Base-by-base conservation (phyloP, 352 stramenopile genomes). In the Phytopythium kandeliae region DNA sequence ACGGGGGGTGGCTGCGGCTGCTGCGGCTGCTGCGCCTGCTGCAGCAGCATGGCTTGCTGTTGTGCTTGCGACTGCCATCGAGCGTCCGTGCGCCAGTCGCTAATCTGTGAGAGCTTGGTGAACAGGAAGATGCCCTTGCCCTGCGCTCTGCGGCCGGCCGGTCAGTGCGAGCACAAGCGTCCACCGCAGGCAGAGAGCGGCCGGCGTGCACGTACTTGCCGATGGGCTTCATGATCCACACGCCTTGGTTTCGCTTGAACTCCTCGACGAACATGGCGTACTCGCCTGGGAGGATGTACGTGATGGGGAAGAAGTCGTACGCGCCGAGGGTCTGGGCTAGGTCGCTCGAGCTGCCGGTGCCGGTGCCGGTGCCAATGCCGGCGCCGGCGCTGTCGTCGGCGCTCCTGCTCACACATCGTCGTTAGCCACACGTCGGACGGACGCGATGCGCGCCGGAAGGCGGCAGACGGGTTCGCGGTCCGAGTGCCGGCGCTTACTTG, bases 181-280 rank as follows among this genome's bases (percentile, higher is more conserved):
- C n/a, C n/a, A n/a, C n/a, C n/a, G n/a, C n/a, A n/a, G n/a, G n/a
- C n/a, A n/a, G n/a, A n/a, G n/a, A 33, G 28, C 28, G 28, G 28
- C 28, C 28, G 54, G 34, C 28, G 7, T 3, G 33, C 41, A 76
- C 76, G 40, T 61, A 90, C 73, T 89, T 95, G 40, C 93, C 92
- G 22, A 96, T 97, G 10, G 93, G 93, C 62, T 98, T 98, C 93
- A 98, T 98, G 63, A 98, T 98, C 93, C 93, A 98, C 2, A 97
- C 78, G 31, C 90, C 92, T 36, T 90, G 76, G 49, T 74, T 86
- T 17, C 86, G 71, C 54, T 97, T 97, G 50, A 97, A 98, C 49
- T 97, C 89, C 68, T 97, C 91, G 1, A 97, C 86, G 58, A 98
- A 98, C 61, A 98, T 87, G 19, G 83, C 84, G 57, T 98, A 98